These are phyloP conservation scores for Annulohypoxylon moriforme DNA, from an alignment of 495 filamentous ascomycete species.

Conservation along the genomic window DNA sequence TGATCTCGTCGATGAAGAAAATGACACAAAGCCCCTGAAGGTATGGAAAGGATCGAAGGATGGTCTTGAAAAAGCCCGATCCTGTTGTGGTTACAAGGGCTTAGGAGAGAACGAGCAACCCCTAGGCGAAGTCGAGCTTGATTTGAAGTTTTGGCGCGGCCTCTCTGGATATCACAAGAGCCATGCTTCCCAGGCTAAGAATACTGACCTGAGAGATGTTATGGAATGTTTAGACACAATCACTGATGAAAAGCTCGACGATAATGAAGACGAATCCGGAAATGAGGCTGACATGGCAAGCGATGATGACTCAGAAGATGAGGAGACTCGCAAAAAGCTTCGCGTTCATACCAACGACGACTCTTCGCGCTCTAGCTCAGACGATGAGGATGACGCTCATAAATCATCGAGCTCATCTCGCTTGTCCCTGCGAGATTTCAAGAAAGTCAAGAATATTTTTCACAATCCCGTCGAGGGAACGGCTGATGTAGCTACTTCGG, in stretches of 20 bases:
- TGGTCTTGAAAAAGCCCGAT: constrained; percentile 56
- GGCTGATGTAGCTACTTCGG: constrained; percentile 33
- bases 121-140: constrained; percentile 66
- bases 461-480: constrained; percentile 49
- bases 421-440: constrained; percentile 37
- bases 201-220: constrained; percentile 63
- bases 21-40: constrained; percentile 61
- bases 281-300: constrained; percentile 47
- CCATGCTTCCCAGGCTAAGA: constrained; percentile 60
- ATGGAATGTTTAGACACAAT: constrained; percentile 72
- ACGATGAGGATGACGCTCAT: constrained; percentile 30
- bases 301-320: constrained; percentile 45
- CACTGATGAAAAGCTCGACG: constrained; percentile 62
- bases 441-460: constrained; percentile 50
- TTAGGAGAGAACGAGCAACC: constrained; percentile 58
- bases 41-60: constrained; percentile 67
- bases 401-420: constrained; percentile 53
- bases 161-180: constrained; percentile 66
- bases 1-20: constrained; percentile 72
- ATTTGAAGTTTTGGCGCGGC: constrained; percentile 66
- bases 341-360: constrained; percentile 51
- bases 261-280: constrained; percentile 53
- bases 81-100: constrained; percentile 53
- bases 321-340: constrained; percentile 44
- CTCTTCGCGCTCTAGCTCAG: constrained; percentile 44